Evolutionary conservation across 495 filamentous ascomycete species (phyloP).

Genomic region (Tuber indicum): DNA sequence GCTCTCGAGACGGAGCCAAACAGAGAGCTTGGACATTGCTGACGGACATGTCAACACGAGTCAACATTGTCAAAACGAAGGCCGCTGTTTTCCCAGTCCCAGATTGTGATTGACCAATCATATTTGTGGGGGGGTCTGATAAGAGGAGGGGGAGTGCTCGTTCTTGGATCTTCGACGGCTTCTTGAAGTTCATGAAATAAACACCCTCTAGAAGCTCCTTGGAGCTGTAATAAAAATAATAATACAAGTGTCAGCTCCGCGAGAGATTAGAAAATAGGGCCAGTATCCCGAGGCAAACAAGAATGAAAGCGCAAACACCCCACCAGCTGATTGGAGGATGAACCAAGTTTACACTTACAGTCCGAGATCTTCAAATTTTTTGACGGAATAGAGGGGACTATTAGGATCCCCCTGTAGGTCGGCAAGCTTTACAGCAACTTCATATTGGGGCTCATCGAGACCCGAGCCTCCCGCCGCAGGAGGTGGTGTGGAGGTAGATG

Average conservation of each 20-base stretch:
- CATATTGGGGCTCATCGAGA: conserved; percentile 36
- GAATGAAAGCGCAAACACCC: neutral
- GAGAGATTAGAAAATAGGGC: conserved; percentile 23
- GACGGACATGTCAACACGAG: conserved; percentile 67
- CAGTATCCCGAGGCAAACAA: conserved; percentile 3
- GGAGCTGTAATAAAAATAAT: conserved; percentile 37
- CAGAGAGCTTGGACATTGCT: conserved; percentile 75
- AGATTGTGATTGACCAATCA: conserved; percentile 97
- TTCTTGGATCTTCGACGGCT: conserved; percentile 96
- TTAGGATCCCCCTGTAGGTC: conserved; percentile 82
- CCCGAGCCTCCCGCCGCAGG: conserved; percentile 19
- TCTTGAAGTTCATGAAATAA: conserved; percentile 71
- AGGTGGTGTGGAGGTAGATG: conserved; percentile 7
- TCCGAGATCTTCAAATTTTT: conserved; percentile 78
- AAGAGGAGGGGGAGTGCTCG: conserved; percentile 83
- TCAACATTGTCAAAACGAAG: conserved; percentile 84
- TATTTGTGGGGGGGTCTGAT: conserved; percentile 71
- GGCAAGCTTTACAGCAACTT: conserved; percentile 79
- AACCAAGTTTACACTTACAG: conserved; percentile 53
- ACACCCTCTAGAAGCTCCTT: conserved; percentile 49
- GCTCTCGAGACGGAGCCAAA: conserved; percentile 86
- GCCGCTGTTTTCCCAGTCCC: conserved; percentile 98
- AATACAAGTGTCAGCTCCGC: neutral
- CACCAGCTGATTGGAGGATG: neutral
- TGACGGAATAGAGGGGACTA: conserved; percentile 80